Evolutionary conservation across 2,329 filamentous ascomycete genomes (phyloP).

Genomic region (Penicillium capsulatum): DNA sequence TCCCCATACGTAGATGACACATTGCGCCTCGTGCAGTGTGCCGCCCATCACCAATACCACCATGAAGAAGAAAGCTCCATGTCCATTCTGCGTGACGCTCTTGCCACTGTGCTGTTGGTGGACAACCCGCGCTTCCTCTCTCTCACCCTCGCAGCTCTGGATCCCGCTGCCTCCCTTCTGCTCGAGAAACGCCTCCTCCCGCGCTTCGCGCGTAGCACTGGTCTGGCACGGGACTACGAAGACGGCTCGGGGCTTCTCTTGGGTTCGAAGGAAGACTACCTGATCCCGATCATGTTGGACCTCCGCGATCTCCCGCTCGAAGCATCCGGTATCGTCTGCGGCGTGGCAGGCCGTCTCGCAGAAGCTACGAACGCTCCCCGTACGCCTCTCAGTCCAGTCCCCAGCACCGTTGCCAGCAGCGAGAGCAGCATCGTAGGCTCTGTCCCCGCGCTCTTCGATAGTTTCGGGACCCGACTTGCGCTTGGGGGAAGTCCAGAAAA

Average conservation of each 20-base stretch:
- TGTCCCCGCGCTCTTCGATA: conserved; percentile 15
- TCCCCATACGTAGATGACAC: conserved; percentile 64
- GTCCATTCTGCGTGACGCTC: conserved; percentile 37
- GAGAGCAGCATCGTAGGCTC: conserved; percentile 19
- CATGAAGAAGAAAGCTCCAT: conserved; percentile 36
- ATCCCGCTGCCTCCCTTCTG: conserved; percentile 45
- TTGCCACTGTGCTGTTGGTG: conserved; percentile 36
- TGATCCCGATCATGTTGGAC: conserved; percentile 85
- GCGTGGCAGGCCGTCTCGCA: conserved; percentile 78
- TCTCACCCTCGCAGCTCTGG: conserved; percentile 43
- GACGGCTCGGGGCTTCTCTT: conserved; percentile 64
- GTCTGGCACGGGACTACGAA: conserved; percentile 33
- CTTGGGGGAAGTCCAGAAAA: conserved; percentile 2
- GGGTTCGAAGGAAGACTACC: conserved; percentile 63
- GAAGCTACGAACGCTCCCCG: conserved; percentile 59
- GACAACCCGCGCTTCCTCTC: conserved; percentile 48
- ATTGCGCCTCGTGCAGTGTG: conserved; percentile 76
- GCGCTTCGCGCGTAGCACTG: conserved; percentile 63
- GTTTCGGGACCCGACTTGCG: conserved; percentile 13
- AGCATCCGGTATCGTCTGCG: conserved; percentile 91
- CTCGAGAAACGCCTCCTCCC: conserved; percentile 51
- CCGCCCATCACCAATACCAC: conserved; percentile 54
- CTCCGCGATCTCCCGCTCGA: conserved; percentile 75
- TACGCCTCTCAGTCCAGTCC: conserved; percentile 20
- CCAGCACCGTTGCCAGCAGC: conserved; percentile 12